Conservation (phyloP, 306 rosid species). For the Crataegus laevigata region DNA sequence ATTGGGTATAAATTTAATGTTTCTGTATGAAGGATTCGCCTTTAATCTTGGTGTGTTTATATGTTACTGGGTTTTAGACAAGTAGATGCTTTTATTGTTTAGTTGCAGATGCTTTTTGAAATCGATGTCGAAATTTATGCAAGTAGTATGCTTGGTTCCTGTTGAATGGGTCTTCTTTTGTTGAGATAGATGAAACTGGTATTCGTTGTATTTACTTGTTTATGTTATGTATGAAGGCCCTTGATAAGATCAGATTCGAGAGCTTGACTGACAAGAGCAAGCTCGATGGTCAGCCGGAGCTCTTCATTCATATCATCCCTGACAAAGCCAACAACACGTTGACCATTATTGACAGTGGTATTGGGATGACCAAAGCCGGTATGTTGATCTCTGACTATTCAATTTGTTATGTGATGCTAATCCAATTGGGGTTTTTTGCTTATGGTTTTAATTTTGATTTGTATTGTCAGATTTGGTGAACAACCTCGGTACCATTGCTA, state of each 20-base stretch:
- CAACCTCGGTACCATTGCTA: conserved; percentile 92
- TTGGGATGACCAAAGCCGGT: conserved; percentile 99
- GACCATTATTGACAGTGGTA: conserved; percentile 84
- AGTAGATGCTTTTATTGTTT: background rate
- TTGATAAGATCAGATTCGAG: conserved; percentile 85
- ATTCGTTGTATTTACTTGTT: background rate
- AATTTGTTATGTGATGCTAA: background rate
- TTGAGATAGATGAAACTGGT: background rate
- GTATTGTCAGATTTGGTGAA: conserved; percentile 74
- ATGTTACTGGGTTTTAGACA: background rate
- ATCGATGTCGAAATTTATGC: background rate
- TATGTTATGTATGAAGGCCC: conserved; percentile 37
- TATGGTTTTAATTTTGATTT: background rate
- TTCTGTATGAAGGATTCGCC: background rate
- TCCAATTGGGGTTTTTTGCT: background rate
- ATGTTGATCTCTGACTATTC: background rate
- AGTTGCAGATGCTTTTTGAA: background rate
- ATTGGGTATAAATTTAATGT: background rate
- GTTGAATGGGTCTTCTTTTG: background rate
- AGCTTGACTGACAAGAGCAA: conserved; percentile 91
- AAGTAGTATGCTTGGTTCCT: no score
- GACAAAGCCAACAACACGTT: conserved; percentile 69
- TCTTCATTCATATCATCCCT: conserved; percentile 77
- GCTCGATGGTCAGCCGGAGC: conserved; percentile 85
- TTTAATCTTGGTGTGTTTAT: background rate